These are phyloP conservation scores for Serpula lacrymans DNA, from an alignment of 768 basidiomycete species.

Conservation along the genomic window DNA sequence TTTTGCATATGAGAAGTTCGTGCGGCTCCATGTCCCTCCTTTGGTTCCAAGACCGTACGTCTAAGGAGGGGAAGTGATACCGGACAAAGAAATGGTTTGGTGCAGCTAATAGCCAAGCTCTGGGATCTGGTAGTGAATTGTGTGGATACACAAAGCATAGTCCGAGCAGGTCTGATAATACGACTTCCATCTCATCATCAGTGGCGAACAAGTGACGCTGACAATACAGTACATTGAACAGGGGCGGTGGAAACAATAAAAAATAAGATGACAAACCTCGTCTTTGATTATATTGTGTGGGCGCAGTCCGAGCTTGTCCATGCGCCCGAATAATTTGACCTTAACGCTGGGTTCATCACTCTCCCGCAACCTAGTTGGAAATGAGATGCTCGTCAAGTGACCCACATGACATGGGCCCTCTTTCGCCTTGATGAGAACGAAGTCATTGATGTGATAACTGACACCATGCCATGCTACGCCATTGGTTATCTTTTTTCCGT, in stretches of 20 bases:
- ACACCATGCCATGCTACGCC: constrained; percentile 47
- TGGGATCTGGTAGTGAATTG: constrained; percentile 23
- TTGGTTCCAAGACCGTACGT: constrained; percentile 36
- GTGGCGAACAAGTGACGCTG: constrained; percentile 66
- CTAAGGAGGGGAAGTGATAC: constrained; percentile 47
- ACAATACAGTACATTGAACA: too few relatives aligned
- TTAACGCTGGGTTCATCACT: constrained; percentile 21
- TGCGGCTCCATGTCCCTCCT: constrained; percentile 25
- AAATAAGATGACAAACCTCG: constrained; percentile 41
- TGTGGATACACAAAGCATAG: constrained; percentile 47
- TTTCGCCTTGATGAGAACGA: constrained; percentile 46
- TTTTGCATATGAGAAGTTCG: constrained; percentile 43
- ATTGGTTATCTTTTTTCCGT: constrained; percentile 25
- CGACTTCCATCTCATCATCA: constrained; percentile 35
- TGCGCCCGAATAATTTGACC: constrained; percentile 48
- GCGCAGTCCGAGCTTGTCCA: constrained; percentile 33
- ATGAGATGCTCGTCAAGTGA: constrained; percentile 39
- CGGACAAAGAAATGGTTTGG: constrained; percentile 55
- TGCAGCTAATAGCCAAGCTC: constrained; percentile 49
- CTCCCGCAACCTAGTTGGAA: constrained; percentile 11
- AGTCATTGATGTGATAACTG: constrained; percentile 61
- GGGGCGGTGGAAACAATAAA: not conserved
- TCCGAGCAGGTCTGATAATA: constrained; percentile 39
- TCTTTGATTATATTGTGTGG: constrained; percentile 45
- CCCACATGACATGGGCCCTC: constrained; percentile 57